A percentile compares a stretch with the other conserved stretches of the same genome.
phyloP scores from a whole-genome alignment of 2,329 filamentous ascomycete species.

The Exserohilum rostratum region DNA sequence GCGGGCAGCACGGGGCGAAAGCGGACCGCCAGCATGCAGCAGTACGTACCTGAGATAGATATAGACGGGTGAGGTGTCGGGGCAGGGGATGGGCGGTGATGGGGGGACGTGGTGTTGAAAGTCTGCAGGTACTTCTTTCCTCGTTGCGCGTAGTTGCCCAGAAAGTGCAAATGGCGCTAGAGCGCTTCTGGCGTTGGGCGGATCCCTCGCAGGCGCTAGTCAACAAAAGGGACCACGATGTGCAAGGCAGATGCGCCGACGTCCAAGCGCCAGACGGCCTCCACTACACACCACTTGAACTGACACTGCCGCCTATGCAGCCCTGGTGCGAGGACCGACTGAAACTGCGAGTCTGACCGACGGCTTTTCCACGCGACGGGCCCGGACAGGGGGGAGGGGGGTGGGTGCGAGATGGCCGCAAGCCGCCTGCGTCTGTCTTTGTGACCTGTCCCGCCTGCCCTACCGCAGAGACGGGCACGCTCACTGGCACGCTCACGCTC shows the following conservation, averaged over 20 bases:
- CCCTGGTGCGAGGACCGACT: slow-evolving; percentile 1
- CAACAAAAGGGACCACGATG: slow-evolving; percentile 21
- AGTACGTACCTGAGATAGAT: slow-evolving; percentile 43
- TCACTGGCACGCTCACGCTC: neutral
- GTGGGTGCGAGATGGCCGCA: neutral
- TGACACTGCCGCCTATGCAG: slow-evolving; percentile 10
- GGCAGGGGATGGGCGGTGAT: slow-evolving; percentile 38
- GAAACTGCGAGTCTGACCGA: slow-evolving; percentile 1
- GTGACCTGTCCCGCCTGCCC: slow-evolving; percentile 7
- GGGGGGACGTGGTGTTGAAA: slow-evolving; percentile 39
- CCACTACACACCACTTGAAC: slow-evolving; percentile 9
- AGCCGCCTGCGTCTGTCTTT: neutral
- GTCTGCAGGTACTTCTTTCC: slow-evolving; percentile 47
- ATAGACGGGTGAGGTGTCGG: slow-evolving; percentile 27
- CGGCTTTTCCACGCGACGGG: slow-evolving; percentile 5
- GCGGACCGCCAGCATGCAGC: slow-evolving; percentile 16
- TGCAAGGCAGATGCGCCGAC: slow-evolving; percentile 26
- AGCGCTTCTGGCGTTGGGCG: slow-evolving; percentile 28
- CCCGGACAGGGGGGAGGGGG: neutral
- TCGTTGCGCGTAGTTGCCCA: slow-evolving; percentile 41
- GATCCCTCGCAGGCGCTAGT: slow-evolving; percentile 21
- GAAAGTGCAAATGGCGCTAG: slow-evolving; percentile 37
- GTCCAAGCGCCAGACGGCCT: slow-evolving; percentile 19
- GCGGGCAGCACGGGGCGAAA: slow-evolving; percentile 26
- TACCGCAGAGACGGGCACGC: slow-evolving; percentile 5